Percentiles rank a stretch among this genome's conserved stretches.
Conservation (phyloP, 495 filamentous ascomycete species). For the Neurospora sp. region DNA sequence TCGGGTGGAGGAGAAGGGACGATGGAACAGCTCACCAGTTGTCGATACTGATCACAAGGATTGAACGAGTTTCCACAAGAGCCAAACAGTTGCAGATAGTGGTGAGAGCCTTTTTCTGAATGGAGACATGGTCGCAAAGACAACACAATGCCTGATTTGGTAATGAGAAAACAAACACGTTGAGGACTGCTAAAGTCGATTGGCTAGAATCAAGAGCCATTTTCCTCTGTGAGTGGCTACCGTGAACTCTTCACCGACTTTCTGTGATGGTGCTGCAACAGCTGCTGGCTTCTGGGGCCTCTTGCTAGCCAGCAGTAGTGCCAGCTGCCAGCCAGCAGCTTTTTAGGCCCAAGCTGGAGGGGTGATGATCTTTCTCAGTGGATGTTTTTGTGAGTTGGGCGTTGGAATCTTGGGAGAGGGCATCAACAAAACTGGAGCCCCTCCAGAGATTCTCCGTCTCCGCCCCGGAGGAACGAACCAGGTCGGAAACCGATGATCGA, state of each 20-base stretch:
- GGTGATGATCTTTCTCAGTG: not conserved
- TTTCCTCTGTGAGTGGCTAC: not conserved
- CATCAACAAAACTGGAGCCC: not conserved
- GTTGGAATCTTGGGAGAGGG: not conserved
- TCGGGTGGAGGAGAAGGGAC: not conserved
- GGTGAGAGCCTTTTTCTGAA: not conserved
- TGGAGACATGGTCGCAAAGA: not conserved
- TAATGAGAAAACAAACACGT: not conserved
- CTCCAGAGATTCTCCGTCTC: not conserved
- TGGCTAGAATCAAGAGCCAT: not conserved
- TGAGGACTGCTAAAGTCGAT: not conserved
- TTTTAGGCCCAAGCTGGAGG: not conserved
- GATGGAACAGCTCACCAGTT: not conserved
- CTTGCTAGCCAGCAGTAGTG: not conserved
- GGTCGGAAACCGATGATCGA: not conserved
- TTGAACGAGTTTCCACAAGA: not conserved
- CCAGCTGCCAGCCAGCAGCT: not conserved
- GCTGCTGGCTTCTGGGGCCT: not conserved
- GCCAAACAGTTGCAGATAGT: not conserved
- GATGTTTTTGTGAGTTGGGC: not conserved
- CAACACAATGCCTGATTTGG: not conserved
- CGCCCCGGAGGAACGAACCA: not conserved
- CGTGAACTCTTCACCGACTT: not conserved
- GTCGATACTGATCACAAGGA: not conserved
- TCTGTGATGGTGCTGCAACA: not conserved